Evolutionary conservation across 2,329 filamentous ascomycete species (phyloP), one percentile per base, ranked within the genome.

Genomic region (Aspergillus sp.): DNA sequence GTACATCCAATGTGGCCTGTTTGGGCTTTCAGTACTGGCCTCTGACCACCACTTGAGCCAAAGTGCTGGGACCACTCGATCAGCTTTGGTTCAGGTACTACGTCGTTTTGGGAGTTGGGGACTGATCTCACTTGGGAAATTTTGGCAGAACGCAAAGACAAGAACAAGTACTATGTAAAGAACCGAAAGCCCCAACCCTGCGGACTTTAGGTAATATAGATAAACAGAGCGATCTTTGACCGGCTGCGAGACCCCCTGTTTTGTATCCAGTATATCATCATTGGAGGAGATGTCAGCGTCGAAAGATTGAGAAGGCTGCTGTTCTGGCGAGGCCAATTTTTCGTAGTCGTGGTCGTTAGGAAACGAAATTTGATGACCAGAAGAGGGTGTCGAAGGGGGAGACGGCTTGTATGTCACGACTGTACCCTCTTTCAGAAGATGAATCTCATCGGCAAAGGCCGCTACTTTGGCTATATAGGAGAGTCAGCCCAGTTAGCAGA

Each of bases 21-120:
- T 36, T n/a, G 48, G 30, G 23, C 23, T 28, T 30, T 28, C 4
- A 12, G 48, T 28, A 30, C 10, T 28, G 5, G 23, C 21, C n/a
- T 17, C 28, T 7, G 48, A 51, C 48, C 48, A 51, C 48, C 48
- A 51, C 25, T 51, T 51, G 12, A 51, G 5, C 48, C 48, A 51
- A 2, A 51, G 48, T n/a, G 25, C 48, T 51, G 6, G 10, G 12
- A 13, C 4, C 4, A 10, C 10, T 32, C 30, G 2, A 12, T 32
- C 12, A 32, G 10, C 30, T 32, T 32, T 10, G 10, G 10, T 32
- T 32, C 4, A 10, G 10, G 10, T 32, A 5, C 9, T 12, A 32
- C 30, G 12, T 32, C 30, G 12, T 12, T 32, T 12, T 13, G 30
- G 30, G 12, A 12, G 12, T 2, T 12, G 1, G 13, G 3, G 19